A percentile compares a stretch with the other conserved stretches of the same genome.
phyloP scores from a whole-genome alignment of 306 rosid species.

The Phaseolus lunatus region DNA sequence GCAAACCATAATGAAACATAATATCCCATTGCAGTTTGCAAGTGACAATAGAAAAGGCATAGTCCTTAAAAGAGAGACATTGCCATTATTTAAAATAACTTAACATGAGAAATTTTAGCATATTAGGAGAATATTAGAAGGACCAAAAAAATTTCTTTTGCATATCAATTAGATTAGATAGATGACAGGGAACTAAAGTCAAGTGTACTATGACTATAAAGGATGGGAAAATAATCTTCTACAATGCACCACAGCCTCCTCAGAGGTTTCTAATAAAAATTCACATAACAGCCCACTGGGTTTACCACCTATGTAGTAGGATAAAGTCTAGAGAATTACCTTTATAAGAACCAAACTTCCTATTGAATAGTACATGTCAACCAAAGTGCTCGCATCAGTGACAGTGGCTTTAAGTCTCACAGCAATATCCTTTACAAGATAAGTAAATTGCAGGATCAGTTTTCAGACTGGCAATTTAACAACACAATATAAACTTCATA shows the following conservation, averaged over 20 bases:
- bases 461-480: constrained; percentile 38
- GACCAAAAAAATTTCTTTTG: not conserved
- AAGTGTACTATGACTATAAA: not conserved
- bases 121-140: constrained; percentile 6
- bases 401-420: constrained; percentile 64
- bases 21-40: constrained; percentile 13
- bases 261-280: constrained; percentile 10
- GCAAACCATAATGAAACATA: constrained; percentile 30
- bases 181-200: not conserved
- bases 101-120: constrained; percentile 21
- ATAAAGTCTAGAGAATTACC: constrained; percentile 54
- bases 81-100: constrained; percentile 21
- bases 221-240: constrained; percentile 2
- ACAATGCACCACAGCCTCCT: not conserved
- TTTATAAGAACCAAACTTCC: constrained; percentile 80
- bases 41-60: constrained; percentile 13
- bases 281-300: not conserved
- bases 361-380: constrained; percentile 72
- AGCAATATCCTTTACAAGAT: constrained; percentile 64
- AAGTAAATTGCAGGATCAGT: constrained; percentile 32
- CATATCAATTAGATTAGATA: not conserved
- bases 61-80: not conserved
- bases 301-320: not conserved
- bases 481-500: constrained; percentile 17
- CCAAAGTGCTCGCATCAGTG: constrained; percentile 73